Conservation (phyloP, 2,329 filamentous ascomycete genomes). For the Tympanopsis confertula region DNA sequence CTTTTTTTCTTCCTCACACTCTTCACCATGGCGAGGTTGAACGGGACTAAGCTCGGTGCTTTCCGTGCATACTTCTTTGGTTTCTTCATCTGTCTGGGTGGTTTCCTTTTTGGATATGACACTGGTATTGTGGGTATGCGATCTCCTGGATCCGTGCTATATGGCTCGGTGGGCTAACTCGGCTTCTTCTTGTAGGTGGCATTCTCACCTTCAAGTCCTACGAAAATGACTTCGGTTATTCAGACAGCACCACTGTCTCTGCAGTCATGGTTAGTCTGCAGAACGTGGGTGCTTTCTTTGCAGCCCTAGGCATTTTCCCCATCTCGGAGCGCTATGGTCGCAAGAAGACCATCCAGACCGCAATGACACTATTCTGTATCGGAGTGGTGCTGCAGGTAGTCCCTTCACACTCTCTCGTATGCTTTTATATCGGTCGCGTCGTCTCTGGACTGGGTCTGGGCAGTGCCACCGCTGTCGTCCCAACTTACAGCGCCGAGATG, state of each 20-base stretch:
- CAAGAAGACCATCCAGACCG: conserved; percentile 27
- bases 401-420: conserved; percentile 27
- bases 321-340: conserved; percentile 32
- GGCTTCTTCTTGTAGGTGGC: conserved; percentile 16
- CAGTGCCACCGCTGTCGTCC: conserved; percentile 27
- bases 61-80: conserved; percentile 21
- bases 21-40: too few relatives aligned
- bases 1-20: too few relatives aligned
- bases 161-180: neutral
- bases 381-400: conserved; percentile 31
- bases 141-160: conserved; percentile 1
- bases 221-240: conserved; percentile 26
- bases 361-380: conserved; percentile 25
- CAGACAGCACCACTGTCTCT: conserved; percentile 23
- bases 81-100: conserved; percentile 21
- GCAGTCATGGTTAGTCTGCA: conserved; percentile 36
- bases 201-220: conserved; percentile 30
- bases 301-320: conserved; percentile 34
- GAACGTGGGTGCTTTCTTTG: conserved; percentile 38
- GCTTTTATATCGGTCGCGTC: conserved; percentile 32
- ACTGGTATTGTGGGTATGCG: conserved; percentile 23
- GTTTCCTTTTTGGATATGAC: conserved; percentile 26
- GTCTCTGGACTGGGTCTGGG: conserved; percentile 35
- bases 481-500: conserved; percentile 30
- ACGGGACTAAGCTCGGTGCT: conserved; percentile 18